Evolutionary conservation across 1,284 basidiomycete species (phyloP).

Genomic region (Tilletiaria anomala): DNA sequence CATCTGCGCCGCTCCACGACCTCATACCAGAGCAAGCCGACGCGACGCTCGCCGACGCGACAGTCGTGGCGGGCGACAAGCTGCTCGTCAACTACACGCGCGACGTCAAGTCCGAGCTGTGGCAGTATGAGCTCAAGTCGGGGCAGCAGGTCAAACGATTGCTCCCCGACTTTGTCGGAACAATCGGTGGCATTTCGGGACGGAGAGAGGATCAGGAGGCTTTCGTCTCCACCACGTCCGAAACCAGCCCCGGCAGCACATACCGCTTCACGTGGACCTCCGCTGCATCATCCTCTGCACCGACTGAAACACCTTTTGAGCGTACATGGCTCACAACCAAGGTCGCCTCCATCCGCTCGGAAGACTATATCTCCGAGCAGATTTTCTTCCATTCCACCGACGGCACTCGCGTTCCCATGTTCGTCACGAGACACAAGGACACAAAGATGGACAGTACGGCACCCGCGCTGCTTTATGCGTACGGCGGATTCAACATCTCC

Average conservation of each 20-base stretch:
- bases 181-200: slow-evolving; percentile 46
- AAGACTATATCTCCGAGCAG: slow-evolving; percentile 61
- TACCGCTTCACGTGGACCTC: slow-evolving; percentile 20
- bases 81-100: slow-evolving; percentile 56
- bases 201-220: slow-evolving; percentile 52
- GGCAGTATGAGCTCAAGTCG: slow-evolving; percentile 53
- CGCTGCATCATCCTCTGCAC: slow-evolving; percentile 1
- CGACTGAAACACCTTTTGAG: slow-evolving; percentile 42
- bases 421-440: slow-evolving; percentile 61
- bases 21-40: slow-evolving; percentile 56
- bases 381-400: slow-evolving; percentile 53
- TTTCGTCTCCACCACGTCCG: slow-evolving; percentile 56
- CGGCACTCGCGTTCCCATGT: slow-evolving; percentile 71
- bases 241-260: slow-evolving; percentile 59
- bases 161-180: slow-evolving; percentile 55
- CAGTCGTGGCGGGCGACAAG: slow-evolving; percentile 50
- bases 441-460: slow-evolving; percentile 61
- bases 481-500: slow-evolving; percentile 47
- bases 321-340: slow-evolving; percentile 51
- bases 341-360: slow-evolving; percentile 53
- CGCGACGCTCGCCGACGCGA: slow-evolving; percentile 50
- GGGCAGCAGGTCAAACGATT: slow-evolving; percentile 50
- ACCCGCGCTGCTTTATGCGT: slow-evolving; percentile 63
- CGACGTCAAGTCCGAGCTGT: slow-evolving; percentile 70
- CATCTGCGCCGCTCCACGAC: slow-evolving; percentile 44